These are phyloP conservation scores for Saccharomyces hybrid DNA, from an alignment of 1,139 yeast species.

Conservation along the genomic window DNA sequence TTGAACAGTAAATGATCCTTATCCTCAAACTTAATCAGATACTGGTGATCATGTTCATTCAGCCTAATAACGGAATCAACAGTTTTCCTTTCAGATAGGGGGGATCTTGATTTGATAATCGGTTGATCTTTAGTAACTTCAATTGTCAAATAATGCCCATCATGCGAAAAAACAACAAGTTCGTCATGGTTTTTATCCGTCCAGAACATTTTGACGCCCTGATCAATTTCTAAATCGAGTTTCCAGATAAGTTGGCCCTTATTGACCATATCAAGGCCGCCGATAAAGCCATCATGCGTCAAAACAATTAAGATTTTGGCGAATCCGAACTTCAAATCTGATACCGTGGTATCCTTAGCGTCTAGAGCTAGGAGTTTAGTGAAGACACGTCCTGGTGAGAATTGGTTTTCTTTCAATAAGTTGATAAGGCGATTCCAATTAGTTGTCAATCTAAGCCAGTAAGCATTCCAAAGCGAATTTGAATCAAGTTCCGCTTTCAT, in stretches of 20 bases:
- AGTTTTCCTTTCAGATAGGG: neutral
- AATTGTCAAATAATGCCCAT: conserved; percentile 22
- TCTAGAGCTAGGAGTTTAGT: conserved; percentile 19
- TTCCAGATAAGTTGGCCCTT: conserved; percentile 40
- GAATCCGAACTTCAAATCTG: conserved; percentile 41
- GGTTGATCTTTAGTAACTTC: neutral
- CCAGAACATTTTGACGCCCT: conserved; percentile 20
- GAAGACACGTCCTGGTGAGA: conserved; percentile 25
- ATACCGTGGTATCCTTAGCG: conserved; percentile 11
- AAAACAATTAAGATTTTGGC: conserved; percentile 41
- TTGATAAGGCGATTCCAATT: conserved; percentile 30
- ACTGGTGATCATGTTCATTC: neutral
- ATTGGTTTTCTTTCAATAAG: conserved; percentile 14
- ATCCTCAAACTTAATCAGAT: conserved; percentile 4
- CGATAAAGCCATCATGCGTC: conserved; percentile 38
- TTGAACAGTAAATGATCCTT: neutral
- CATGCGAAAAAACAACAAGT: conserved; percentile 25
- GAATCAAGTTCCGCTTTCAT: conserved; percentile 36
- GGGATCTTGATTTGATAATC: neutral
- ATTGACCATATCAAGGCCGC: conserved; percentile 39
- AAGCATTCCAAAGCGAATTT: conserved; percentile 36
- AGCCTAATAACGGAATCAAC: conserved; percentile 6
- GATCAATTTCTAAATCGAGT: conserved; percentile 25
- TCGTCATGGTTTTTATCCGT: conserved; percentile 12
- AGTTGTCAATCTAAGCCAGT: conserved; percentile 36